phyloP scores from a whole-genome alignment of 2,329 filamentous ascomycete genomes.

The Chalaropsis ovoidea region DNA sequence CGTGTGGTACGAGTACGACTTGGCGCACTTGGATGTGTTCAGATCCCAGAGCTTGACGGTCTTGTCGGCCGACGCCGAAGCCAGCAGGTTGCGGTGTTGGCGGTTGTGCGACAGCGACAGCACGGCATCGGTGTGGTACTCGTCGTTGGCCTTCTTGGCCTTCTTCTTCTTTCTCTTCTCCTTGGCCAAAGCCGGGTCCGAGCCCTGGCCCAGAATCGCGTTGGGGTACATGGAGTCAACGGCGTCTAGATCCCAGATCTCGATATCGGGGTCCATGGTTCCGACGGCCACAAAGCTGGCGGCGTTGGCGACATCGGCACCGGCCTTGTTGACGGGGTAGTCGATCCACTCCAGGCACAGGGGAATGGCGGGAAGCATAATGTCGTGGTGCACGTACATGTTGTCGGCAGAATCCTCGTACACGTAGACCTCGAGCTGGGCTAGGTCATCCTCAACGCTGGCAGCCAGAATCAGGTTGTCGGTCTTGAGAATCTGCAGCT shows the following conservation, averaged over 20 bases:
- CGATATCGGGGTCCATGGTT: constrained; percentile 96
- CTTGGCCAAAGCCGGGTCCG: constrained; percentile 46
- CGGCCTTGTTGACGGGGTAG: constrained; percentile 67
- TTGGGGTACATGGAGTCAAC: constrained; percentile 98
- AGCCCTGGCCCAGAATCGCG: constrained; percentile 75
- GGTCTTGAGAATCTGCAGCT: constrained; percentile 81
- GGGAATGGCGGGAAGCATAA: constrained; percentile 95
- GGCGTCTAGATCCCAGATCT: constrained; percentile 94
- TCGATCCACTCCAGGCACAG: constrained; percentile 94
- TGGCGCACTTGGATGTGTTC: constrained; percentile 81
- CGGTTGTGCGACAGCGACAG: constrained; percentile 85
- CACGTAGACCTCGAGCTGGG: constrained; percentile 91
- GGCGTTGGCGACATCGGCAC: constrained; percentile 50
- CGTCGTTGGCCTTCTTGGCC: constrained; percentile 75
- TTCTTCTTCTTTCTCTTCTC: constrained; percentile 82
- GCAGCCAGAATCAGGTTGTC: constrained; percentile 89
- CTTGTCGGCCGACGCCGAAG: constrained; percentile 89
- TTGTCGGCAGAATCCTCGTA: constrained; percentile 95
- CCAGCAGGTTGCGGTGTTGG: constrained; percentile 85
- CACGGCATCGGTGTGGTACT: constrained; percentile 89
- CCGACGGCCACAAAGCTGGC: constrained; percentile 93
- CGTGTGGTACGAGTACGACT: constrained; percentile 90
- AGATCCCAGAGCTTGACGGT: constrained; percentile 98
- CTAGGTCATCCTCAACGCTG: constrained; percentile 93
- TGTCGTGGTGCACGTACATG: constrained; percentile 97